Evolutionary conservation across 225 moss, liverwort and hornwort species (phyloP).

Genomic region (Physcomitrium patens): DNA sequence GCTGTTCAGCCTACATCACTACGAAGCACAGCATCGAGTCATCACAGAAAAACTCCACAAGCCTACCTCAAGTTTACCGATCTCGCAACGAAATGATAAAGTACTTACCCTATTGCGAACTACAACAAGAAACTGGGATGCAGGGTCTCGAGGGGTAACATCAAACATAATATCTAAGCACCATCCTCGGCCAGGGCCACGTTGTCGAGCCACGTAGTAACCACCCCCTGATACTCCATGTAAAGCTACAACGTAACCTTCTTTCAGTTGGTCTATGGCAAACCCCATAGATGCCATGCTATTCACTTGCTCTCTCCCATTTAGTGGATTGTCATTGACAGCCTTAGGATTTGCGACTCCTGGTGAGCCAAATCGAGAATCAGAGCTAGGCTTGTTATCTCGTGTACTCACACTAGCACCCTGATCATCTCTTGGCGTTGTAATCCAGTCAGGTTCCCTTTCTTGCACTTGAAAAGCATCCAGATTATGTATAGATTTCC

Average conservation of each 20-base stretch:
- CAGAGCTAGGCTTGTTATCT: slow-evolving; percentile 47
- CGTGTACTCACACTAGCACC: slow-evolving; percentile 45
- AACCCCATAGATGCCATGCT: slow-evolving; percentile 33
- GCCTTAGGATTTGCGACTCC: slow-evolving; percentile 69
- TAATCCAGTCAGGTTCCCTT: slow-evolving; percentile 54
- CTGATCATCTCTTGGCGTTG: slow-evolving; percentile 57
- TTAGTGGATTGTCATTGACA: slow-evolving; percentile 24
- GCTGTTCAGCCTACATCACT: too few species aligned
- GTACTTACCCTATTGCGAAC: slow-evolving; percentile 85
- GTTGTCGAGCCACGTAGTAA: slow-evolving; percentile 56
- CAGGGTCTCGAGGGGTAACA: slow-evolving; percentile 92
- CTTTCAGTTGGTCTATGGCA: slow-evolving; percentile 58
- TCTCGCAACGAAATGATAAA: neutral
- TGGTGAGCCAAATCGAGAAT: slow-evolving; percentile 79
- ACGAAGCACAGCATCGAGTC: too few species aligned
- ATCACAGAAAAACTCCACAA: too few species aligned
- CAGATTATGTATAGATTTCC: slow-evolving; percentile 59
- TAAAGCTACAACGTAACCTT: slow-evolving; percentile 57
- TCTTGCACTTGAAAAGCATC: slow-evolving; percentile 50
- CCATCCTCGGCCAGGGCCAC: slow-evolving; percentile 58
- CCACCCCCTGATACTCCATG: slow-evolving; percentile 53
- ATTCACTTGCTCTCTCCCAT: slow-evolving; percentile 35
- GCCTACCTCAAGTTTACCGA: too few species aligned
- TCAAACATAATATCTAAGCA: slow-evolving; percentile 53
- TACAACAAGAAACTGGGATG: slow-evolving; percentile 91